Base-by-base conservation (phyloP, 257 asterid genomes). In the Scutellaria galericulata region DNA sequence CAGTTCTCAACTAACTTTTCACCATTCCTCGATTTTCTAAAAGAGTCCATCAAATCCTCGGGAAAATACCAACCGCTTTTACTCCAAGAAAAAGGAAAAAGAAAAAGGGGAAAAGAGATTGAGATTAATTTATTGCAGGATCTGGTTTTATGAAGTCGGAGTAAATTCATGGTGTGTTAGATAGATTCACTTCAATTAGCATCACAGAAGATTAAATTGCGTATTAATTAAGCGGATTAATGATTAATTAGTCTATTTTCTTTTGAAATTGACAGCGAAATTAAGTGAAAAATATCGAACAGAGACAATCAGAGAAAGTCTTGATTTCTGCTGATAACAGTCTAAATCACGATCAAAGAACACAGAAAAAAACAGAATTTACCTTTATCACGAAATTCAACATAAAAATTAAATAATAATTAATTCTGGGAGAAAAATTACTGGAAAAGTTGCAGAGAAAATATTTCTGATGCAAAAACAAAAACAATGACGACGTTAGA, bases 21-120 rank as follows among this genome's bases (percentile, higher is more conserved):
- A 35, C 46, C 77, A 41, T 60, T 80, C 82, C 84, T 86, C 81
- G 90, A 77, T 78, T 67, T 73, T 71, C 78, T 70, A 78, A 81
- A 78, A 68, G 57, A 57, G 40, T 47, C 51, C 77, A 47, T 40
- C 55, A 60, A 70, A 63, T 73, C 76, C 83, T 79, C 81, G 81
- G 83, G 86, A 67, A 74, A 65, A 58, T 71, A 66, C 65, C 75
- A 75, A 71, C 78, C 24, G 42, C 18, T 31, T 65, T 70, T 18
- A 41, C 68, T 7, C 47, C 47, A 6, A 46, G 51, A 53, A 51
- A 54, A 65, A 10, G 6, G 6, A 39, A 60, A 7, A 18, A n/a
- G 14, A 14, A 59, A 14, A n/a, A 41, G 35, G 24, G 27, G 27
- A 24, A 47, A 47, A 47, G 27, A 40, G 27, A 31, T 31, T 31